These are phyloP conservation scores for Lepidium didymum DNA, from an alignment of 345 rosid genomes.

Conservation along the genomic window DNA sequence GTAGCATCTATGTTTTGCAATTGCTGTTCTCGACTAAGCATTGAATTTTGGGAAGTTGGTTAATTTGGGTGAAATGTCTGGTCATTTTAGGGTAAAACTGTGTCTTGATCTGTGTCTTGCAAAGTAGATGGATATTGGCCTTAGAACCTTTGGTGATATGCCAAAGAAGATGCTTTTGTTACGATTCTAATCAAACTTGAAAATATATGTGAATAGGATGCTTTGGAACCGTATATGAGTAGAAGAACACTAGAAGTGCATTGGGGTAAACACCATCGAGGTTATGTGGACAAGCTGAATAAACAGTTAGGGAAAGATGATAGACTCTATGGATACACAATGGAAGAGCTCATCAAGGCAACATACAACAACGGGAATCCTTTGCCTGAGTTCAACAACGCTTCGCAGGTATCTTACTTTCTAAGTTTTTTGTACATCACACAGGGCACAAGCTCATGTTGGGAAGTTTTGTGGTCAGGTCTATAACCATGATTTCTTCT, in stretches of 20 bases:
- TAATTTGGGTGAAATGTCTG: neutral
- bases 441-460: neutral
- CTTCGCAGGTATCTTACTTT: slow-evolving; percentile 52
- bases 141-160: neutral
- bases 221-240: slow-evolving; percentile 89
- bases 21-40: neutral
- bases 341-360: slow-evolving; percentile 78
- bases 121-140: neutral
- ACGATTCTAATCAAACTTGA: neutral
- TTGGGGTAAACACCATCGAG: slow-evolving; percentile 71
- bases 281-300: slow-evolving; percentile 64
- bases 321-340: slow-evolving; percentile 63
- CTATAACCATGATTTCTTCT: slow-evolving; percentile 94
- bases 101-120: neutral
- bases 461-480: slow-evolving; percentile 34
- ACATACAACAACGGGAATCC: slow-evolving; percentile 89
- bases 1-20: neutral
- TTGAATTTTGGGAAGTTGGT: neutral
- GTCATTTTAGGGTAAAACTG: neutral
- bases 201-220: slow-evolving; percentile 45
- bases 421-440: neutral
- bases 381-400: slow-evolving; percentile 72
- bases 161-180: neutral
- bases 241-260: slow-evolving; percentile 60
- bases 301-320: slow-evolving; percentile 55